Evolutionary conservation across 2,329 filamentous ascomycete species (phyloP).

Genomic region (Trichoderma koningiopsis): DNA sequence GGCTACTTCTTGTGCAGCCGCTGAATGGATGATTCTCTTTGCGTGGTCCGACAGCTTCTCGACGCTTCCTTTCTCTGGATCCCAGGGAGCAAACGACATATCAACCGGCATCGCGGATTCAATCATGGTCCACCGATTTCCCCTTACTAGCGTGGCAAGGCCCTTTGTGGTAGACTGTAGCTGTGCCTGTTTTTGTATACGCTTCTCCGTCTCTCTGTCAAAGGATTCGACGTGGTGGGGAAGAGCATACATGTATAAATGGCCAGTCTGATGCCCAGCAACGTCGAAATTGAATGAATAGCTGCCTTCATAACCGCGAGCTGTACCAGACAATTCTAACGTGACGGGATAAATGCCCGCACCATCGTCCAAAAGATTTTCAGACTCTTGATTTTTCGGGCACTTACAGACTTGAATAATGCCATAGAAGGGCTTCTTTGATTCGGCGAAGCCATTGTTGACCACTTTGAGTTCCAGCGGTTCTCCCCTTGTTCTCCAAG

Average conservation of each 20-base stretch:
- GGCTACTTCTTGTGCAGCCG: slow-evolving; percentile 71
- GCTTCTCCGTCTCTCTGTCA: slow-evolving; percentile 55
- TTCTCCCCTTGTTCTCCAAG: slow-evolving; percentile 59
- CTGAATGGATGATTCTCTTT: slow-evolving; percentile 59
- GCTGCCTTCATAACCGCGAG: slow-evolving; percentile 60
- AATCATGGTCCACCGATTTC: slow-evolving; percentile 74
- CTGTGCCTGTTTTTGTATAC: slow-evolving; percentile 56
- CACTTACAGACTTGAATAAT: slow-evolving; percentile 83
- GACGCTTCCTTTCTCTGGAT: slow-evolving; percentile 53
- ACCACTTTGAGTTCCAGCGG: slow-evolving; percentile 68
- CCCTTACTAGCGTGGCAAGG: slow-evolving; percentile 69
- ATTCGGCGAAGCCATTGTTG: slow-evolving; percentile 66
- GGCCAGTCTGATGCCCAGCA: slow-evolving; percentile 60
- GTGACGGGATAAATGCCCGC: slow-evolving; percentile 73
- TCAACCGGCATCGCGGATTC: slow-evolving; percentile 71
- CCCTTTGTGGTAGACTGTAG: slow-evolving; percentile 87
- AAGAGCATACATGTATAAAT: slow-evolving; percentile 81
- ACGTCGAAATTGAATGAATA: slow-evolving; percentile 78
- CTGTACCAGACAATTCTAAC: slow-evolving; percentile 65
- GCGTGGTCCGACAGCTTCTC: slow-evolving; percentile 54
- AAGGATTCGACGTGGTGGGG: slow-evolving; percentile 85
- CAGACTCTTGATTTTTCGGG: slow-evolving; percentile 55
- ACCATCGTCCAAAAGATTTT: slow-evolving; percentile 72
- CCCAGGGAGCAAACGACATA: slow-evolving; percentile 82
- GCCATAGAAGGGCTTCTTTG: slow-evolving; percentile 70